A percentile compares a stretch with the other conserved stretches of the same genome.
Conservation (phyloP, 31 red algal species). For the Odonthalia washingtoniensis region DNA sequence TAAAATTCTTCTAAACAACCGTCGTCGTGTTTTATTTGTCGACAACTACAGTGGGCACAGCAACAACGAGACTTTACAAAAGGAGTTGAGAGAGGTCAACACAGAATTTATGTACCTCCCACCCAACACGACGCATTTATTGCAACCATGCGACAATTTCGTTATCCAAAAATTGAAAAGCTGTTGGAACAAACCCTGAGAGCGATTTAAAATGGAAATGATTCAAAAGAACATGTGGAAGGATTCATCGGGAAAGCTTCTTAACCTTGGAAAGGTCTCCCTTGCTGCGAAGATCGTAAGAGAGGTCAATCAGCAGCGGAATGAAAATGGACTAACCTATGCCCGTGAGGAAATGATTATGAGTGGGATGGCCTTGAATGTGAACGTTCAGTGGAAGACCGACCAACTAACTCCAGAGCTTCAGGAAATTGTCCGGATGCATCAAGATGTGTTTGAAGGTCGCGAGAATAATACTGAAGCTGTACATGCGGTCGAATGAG, state of each 20-base stretch:
- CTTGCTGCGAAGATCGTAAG: slow-evolving; percentile 10
- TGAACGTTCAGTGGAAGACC: slow-evolving; percentile 5
- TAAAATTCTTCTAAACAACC: slow-evolving; percentile 6
- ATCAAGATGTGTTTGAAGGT: neutral
- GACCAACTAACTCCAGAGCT: slow-evolving; percentile 18
- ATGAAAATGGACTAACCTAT: slow-evolving; percentile 12
- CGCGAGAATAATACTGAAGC: neutral
- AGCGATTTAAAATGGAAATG: slow-evolving; percentile 16
- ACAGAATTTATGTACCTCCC: slow-evolving; percentile 36
- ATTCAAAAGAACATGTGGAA: neutral
- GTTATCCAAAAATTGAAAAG: slow-evolving; percentile 42
- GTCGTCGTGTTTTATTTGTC: slow-evolving; percentile 41
- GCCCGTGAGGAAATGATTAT: slow-evolving; percentile 25
- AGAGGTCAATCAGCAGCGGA: neutral
- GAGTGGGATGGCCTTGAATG: slow-evolving; percentile 11
- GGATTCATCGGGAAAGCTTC: slow-evolving; percentile 22
- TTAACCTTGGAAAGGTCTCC: slow-evolving; percentile 43
- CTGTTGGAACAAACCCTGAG: slow-evolving; percentile 37
- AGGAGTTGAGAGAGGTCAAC: neutral
- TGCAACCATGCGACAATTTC: slow-evolving; percentile 50
- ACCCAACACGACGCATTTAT: no score
- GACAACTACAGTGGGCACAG: slow-evolving; percentile 47
- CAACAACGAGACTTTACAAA: neutral
- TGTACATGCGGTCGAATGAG: neutral
- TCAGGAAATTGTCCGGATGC: slow-evolving; percentile 25